Evolutionary conservation across 352 stramenopile genomes (phyloP).

Genomic region (Pythium oligandrum): DNA sequence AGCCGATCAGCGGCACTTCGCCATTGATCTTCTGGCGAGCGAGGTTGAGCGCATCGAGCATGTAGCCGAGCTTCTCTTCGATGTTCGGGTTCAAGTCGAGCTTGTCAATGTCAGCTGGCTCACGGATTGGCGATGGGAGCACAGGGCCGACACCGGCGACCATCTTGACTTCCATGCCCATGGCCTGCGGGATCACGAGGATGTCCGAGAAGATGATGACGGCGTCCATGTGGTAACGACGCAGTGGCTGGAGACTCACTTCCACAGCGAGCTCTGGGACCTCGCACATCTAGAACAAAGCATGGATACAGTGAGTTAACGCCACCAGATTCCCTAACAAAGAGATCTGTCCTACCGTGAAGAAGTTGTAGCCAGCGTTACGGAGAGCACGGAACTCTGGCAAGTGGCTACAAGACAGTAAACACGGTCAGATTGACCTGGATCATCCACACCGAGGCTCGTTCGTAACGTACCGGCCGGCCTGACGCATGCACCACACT

Average conservation of each 20-base stretch:
- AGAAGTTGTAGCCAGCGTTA: constrained; percentile 85
- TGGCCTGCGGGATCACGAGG: constrained; percentile 96
- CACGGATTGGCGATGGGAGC: constrained; percentile 65
- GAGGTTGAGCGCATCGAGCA: constrained; percentile 93
- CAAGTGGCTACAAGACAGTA: constrained; percentile 50
- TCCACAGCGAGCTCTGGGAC: constrained; percentile 89
- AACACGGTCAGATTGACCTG: neutral
- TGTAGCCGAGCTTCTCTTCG: constrained; percentile 92
- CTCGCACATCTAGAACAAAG: constrained; percentile 61
- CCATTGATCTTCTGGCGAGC: constrained; percentile 89
- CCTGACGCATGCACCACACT: constrained; percentile 98
- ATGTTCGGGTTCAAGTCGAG: constrained; percentile 89
- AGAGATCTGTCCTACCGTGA: constrained; percentile 43
- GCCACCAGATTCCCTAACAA: neutral
- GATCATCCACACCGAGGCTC: neutral
- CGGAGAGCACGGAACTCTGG: constrained; percentile 85
- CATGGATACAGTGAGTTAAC: neutral
- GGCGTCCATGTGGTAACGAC: constrained; percentile 92
- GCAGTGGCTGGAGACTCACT: constrained; percentile 96
- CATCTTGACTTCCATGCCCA: constrained; percentile 97
- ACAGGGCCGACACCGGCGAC: constrained; percentile 91
- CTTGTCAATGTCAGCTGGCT: constrained; percentile 86
- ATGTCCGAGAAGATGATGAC: constrained; percentile 99
- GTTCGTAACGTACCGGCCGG: constrained; percentile 82
- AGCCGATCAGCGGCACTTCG: constrained; percentile 96